Evolutionary conservation across 768 basidiomycete species (phyloP), one percentile per base, ranked within the genome.

Genomic region (Rubroboletus satanas): DNA sequence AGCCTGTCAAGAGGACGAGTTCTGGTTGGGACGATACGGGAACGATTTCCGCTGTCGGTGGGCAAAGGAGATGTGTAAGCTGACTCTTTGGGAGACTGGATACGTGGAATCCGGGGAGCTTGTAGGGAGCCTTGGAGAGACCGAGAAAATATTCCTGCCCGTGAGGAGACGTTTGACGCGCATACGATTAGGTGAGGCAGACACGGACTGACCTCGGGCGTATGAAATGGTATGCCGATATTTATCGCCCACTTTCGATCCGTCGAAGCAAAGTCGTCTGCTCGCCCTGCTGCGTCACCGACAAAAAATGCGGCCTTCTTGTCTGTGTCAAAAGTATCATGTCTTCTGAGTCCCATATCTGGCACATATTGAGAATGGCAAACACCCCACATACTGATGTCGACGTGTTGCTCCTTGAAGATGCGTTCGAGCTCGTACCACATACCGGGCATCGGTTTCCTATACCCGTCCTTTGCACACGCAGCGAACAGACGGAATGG

Each of bases 401-500:
- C 67, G 7, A 87, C 71, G 11, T 80, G 79, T 33, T 83, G 79
- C 54, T 79, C 72, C 7, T 68, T 70, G 62, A 85, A 90, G 36
- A 90, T 75, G 3, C 74, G 75, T 61, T 85, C 81, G 44, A 95
- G 71, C 58, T 85, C 84, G 53, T 80, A 75, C 85, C 87, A 96
- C 80, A 95, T 93, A 3, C 92, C 92, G 11, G 82, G 83, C 77
- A 90, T 86, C 4, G 94, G 94, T 69, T 97, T 97, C 15, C 94
- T 77, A 62, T 82, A 91, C 32, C 77, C 77, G 62, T 96, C 93
- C 59, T 78, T 83, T 6, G 78, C 82, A 2, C 79, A 83, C 0
- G 93, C 93, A 8, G 89, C 93, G 52, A 93, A 79, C 35, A 96
- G 60, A 42, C 81, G 83, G 63, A 97, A 87, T 0, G 93, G 91